phyloP scores from a whole-genome alignment of 1,139 yeast species.

The Saccharomyces hybrid region DNA sequence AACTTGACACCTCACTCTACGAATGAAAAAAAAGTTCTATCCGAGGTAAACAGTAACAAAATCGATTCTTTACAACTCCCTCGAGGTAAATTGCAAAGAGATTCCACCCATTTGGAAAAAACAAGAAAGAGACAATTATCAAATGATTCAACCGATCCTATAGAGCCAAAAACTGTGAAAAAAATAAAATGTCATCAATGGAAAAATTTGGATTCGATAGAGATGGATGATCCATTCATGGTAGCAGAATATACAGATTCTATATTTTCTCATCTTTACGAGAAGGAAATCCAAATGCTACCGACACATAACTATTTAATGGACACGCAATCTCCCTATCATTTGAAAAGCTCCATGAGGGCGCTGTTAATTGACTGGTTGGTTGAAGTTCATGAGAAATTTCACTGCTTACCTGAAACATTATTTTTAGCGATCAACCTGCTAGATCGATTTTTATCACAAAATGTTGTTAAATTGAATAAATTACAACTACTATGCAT shows the following conservation, averaged over 20 bases:
- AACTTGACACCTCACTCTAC: neutral
- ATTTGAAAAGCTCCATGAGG: slow-evolving; percentile 75
- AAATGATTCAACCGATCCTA: neutral
- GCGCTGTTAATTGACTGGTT: slow-evolving; percentile 90
- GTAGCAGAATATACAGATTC: slow-evolving; percentile 83
- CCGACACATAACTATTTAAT: slow-evolving; percentile 66
- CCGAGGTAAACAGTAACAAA: neutral
- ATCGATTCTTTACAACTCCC: neutral
- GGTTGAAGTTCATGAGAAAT: slow-evolving; percentile 82
- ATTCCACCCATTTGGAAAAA: neutral
- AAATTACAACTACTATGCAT: slow-evolving; percentile 85
- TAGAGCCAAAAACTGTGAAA: slow-evolving; percentile 6
- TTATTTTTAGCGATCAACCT: slow-evolving; percentile 77
- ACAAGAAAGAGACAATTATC: neutral
- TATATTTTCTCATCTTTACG: slow-evolving; percentile 68
- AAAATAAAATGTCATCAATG: slow-evolving; percentile 27
- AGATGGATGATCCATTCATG: slow-evolving; percentile 80
- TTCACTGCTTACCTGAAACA: slow-evolving; percentile 82
- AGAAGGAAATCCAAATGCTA: slow-evolving; percentile 59
- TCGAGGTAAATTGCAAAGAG: neutral
- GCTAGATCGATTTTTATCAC: slow-evolving; percentile 83
- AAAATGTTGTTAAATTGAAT: slow-evolving; percentile 67
- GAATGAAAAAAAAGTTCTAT: neutral
- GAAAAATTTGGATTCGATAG: slow-evolving; percentile 82
- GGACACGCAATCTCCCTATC: slow-evolving; percentile 38